Evolutionary conservation across 768 basidiomycete species (phyloP), one percentile per base, ranked within the genome.

Genomic region (Roridomyces roridus): DNA sequence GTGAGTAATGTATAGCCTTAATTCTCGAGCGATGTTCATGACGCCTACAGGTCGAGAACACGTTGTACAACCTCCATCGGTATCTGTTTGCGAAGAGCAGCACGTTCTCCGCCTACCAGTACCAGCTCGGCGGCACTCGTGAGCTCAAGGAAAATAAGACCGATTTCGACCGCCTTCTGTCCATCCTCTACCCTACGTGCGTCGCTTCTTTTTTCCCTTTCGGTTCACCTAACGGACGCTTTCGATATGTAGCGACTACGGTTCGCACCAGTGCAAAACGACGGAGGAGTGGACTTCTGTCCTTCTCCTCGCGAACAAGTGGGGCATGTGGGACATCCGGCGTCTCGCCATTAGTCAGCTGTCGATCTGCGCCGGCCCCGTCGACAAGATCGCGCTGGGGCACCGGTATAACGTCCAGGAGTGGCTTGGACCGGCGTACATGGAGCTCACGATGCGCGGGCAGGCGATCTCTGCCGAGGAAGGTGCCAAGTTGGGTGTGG

Each of bases 361-460:
- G 34, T 42, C 59, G 5, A 46, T 46, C 3, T 51, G 65, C 26
- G 61, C 68, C 1, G 65, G 71, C 3, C 59, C 73, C 0, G 70
- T 71, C 21, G 72, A 77, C 45, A 72, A 67, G 41, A 68, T 79
- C 20, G 59, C 63, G 23, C 59, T 79, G 17, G 75, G 70, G 11
- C 63, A 67, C 34, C 56, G 54, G 10, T 70, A 71, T 53, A 46
- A 63, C 36, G 26, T 77, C n/a, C 40, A 53, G 9, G 55, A 69
- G 25, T 80, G 77, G 78, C 60, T 73, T 6, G 61, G 70, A 23
- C 70, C 72, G n/a, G 73, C 75, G 17, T 75, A 74, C 62, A 65
- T 64, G 4, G 72, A 74, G 45, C 63, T 79, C 20, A 73, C 72
- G 51, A 61, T 62, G 36, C 60, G 70, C 43, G 54, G 53, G 11